Percentiles rank a stretch among this genome's conserved stretches.
Evolutionary conservation across 2,329 filamentous ascomycete genomes (phyloP).

Genomic region (Daldinia sp.): DNA sequence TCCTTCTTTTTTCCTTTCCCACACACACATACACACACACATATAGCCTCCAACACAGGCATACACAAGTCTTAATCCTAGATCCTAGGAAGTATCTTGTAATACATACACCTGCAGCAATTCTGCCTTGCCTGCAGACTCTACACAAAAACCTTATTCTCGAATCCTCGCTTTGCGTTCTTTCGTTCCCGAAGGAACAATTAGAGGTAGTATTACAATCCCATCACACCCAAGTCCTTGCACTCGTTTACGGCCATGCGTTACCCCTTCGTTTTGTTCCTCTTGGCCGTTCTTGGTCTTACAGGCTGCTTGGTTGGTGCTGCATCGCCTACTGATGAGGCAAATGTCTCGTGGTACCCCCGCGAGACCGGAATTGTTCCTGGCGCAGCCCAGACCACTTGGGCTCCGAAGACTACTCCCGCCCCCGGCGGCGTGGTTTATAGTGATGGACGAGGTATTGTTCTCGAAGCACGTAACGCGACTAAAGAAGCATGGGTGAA

Average conservation of each 20-base stretch:
- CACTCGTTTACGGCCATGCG: conserved; percentile 34
- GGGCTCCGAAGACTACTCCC: conserved; percentile 46
- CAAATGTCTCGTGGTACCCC: conserved; percentile 27
- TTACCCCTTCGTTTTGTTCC: conserved; percentile 22
- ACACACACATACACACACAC: neutral
- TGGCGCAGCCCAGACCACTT: conserved; percentile 30
- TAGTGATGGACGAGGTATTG: conserved; percentile 38
- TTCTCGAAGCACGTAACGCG: conserved; percentile 31
- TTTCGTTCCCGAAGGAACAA: conserved; percentile 13
- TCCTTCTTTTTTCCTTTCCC: neutral
- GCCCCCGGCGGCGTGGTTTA: conserved; percentile 36
- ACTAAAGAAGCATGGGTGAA: conserved; percentile 46
- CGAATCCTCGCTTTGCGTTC: conserved; percentile 18
- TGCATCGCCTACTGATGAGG: conserved; percentile 43
- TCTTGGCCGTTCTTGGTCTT: conserved; percentile 34
- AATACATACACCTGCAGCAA: neutral
- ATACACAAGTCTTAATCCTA: neutral
- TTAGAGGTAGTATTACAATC: conserved; percentile 17
- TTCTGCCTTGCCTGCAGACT: neutral
- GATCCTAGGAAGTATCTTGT: conserved; percentile 4
- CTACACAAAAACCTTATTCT: conserved; percentile 8
- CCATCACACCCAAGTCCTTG: neutral
- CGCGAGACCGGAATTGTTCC: conserved; percentile 39
- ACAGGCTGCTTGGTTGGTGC: conserved; percentile 25
- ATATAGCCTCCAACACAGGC: neutral